Evolutionary conservation across 2,329 filamentous ascomycete species (phyloP), one percentile per base, ranked within the genome.

Genomic region (Apiospora malaysiana): DNA sequence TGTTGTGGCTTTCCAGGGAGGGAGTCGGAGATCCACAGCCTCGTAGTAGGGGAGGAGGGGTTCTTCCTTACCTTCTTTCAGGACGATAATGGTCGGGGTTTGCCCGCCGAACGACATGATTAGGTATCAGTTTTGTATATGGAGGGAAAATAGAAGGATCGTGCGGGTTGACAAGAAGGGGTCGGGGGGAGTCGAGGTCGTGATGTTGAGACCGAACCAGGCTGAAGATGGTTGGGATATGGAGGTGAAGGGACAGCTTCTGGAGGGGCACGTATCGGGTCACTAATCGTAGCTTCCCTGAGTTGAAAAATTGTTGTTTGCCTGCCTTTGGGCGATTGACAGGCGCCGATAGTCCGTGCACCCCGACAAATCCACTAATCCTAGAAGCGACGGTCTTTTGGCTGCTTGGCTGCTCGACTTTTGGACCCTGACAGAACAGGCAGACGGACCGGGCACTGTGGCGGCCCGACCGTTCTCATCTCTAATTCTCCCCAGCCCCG

Each of bases 71-170:
- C 95, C 95, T 88, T 98, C 95, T 87, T 96, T 97, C 81, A 98
- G 90, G 87, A 98, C 95, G 84, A 98, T 94, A 83, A 98, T 98
- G 78, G 95, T 98, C 83, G 95, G 95, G 81, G 95, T 96, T 85
- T 98, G 95, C 82, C 95, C 95, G 86, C 94, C 94, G 87, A 98
- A 98, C 82, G 95, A 97, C 95, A 98, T 97, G 77, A 63, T 40
- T 63, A 40, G 27, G 56, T 37, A 63, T 40, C 9, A 40, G 56
- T 40, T 40, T 40, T 40, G 37, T 18, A 9, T 63, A 40, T 21
- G n/a, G 56, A 40, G 27, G 27, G n/a, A 32, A 51, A 63, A 21
- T 9, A 63, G 1, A 12, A 21, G 21, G 18, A 40, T 63, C 56
- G 32, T 63, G 56, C 56, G n/a, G 51, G n/a, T 37, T 1, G 27